Evolutionary conservation across 768 basidiomycete species (phyloP), one percentile per base, ranked within the genome.

Genomic region (Albatrellus ellisii): DNA sequence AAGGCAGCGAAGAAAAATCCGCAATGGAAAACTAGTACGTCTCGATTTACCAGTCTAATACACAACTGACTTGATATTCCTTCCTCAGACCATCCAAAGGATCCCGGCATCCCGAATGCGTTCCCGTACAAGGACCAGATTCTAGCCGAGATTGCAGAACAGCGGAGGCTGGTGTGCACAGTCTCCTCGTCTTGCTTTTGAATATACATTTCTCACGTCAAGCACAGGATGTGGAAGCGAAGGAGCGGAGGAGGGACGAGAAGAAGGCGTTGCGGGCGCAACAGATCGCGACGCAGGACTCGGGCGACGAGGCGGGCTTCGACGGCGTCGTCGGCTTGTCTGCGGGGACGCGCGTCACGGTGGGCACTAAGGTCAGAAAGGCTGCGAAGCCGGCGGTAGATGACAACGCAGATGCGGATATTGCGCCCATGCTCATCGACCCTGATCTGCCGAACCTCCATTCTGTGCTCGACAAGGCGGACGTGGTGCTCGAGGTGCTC

Each of bases 61-160:
- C 31, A 25, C 31, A 28, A 34, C 38, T 35, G 34, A 17, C 39
- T 31, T 33, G 28, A 20, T 21, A 20, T n/a, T 38, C 33, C 41
- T 22, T 48, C 11, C 10, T 26, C 42, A 85, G 84, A 84, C 59
- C 75, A 79, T 47, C 70, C 75, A 54, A 91, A 88, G 59, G 91
- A 97, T 59, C 88, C 85, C 24, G 91, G 91, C 34, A 90, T 95
- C 50, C 91, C 91, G 6, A 92, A 84, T 61, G 79, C 77, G 45
- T 90, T 90, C 63, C 90, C 88, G 4, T 91, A 80, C 70, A 97
- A 94, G 62, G 91, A 92, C 54, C 79, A 89, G 60, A 82, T 97
- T 48, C 66, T 97, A 22, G 91, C 89, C 4, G 91, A 97, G 54
- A 72, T 94, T 39, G 79, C 80, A 34, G 84, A 85, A 52, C 72